Base-by-base conservation (phyloP, 495 filamentous ascomycete species). In the Talaromyces nanjingensis region DNA sequence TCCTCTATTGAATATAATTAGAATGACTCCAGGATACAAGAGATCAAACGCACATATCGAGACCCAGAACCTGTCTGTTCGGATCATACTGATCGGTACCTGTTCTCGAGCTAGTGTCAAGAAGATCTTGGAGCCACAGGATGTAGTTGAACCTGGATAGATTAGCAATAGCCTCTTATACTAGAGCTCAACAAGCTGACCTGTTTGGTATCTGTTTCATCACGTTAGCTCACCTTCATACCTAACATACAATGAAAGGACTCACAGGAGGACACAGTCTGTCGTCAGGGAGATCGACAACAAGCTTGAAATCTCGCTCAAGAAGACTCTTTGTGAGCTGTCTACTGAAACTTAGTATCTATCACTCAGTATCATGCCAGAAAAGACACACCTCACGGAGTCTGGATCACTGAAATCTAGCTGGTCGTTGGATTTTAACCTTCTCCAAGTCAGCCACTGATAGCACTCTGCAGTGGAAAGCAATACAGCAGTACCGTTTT, bases 181-280 rank as follows among this genome's bases (percentile, higher is more conserved):
- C 39, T 27, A 18, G 25, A 53, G n/a, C 9, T 42, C 18, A 6
- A 29, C 31, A 18, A 12, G 64, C 58, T 57, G 0, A 83, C 68
- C 90, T 81, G 62, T 91, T 93, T 6, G 89, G 88, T 3, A 93
- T 81, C 87, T 89, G 49, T 42, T 18, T 16, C 9, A 56, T 6
- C 14, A 8, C 57, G 18, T 16, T 22, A 57, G 5, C 45, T 9
- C n/a, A 18, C 16, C 39, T 6, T 49, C 45, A 49, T 49, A 7
- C n/a, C 2, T 12, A 9, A 20, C 8, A 18, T 49, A 20, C 5
- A 20, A 2, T 9, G 45, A 49, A 39, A 45, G 31, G 62, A 49
- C 83, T 64, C 73, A 96, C 89, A 24, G 94, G 91, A n/a, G 94
- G 94, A 69, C 94, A 98, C 6, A 98, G 80, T 58, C 94, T 82